Evolutionary conservation across 306 rosid species (phyloP), one percentile per base, ranked within the genome.

Genomic region (Cicer arietinum): DNA sequence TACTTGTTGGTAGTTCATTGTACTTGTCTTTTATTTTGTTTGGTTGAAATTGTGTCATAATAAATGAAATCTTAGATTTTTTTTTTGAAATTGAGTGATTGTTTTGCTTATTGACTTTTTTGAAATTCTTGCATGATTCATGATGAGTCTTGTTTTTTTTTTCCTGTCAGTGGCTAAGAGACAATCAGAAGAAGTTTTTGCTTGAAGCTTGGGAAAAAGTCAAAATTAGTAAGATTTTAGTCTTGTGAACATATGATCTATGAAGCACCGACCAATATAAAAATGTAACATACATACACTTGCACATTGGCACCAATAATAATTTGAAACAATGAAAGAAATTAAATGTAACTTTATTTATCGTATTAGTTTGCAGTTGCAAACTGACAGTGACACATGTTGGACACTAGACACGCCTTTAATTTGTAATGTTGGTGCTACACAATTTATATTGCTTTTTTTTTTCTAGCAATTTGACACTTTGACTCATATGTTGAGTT

Each of bases 141-240:
- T 1, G 10, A 25, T 25, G 30, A 3, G 10, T 65, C 10, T 17
- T 43, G 0, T 25, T 25, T 25, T 22, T 25, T 25, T 12, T 35
- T 47, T 78, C 2, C 71, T 22, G 25, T 52, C 44, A 85, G 88
- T 85, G 81, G 81, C 84, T 81, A 12, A 25, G 6, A 8, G 80
- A 71, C 1, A 78, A 48, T 12, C 84, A 79, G 35, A 85, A 85
- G 86, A 94, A 56, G 76, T 91, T 96, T 77, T 74, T 92, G 39
- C 89, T 87, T 78, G 96, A 91, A 75, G 97, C 98, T 78, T 80
- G 90, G 41, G 92, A 87, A 86, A 94, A 91, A 76, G 86, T 94
- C 74, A 91, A 94, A 91, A 87, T 94, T 14, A 96, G 97, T 91
- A 78, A 74, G 80, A 71, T 44, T 40, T 73, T 69, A 16, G 18